Evolutionary conservation across 257 asterid genomes (phyloP), one percentile per base, ranked within the genome.

Genomic region (Gardenia jasminoides): DNA sequence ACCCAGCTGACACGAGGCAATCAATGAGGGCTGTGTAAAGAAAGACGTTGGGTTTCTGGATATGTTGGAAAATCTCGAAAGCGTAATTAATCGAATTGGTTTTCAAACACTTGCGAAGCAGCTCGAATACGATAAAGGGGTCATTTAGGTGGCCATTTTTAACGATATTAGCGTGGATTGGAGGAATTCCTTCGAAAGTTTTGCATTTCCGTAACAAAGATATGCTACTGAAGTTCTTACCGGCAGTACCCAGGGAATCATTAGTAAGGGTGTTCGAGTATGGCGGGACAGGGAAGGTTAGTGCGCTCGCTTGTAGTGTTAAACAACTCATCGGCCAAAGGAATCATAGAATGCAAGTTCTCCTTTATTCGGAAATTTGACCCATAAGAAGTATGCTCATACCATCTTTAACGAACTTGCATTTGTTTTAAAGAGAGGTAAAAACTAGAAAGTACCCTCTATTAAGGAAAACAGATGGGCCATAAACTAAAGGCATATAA

Each of bases 1-100:
- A 33, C 30, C 85, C 86, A 9, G 81, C 79, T 31, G 72, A 69
- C 11, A 83, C 85, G 0, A 88, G 85, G 74, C 88, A 89, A 39
- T 89, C 91, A 58, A 89, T 80, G 67, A 89, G 68, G 67, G 88
- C 90, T 26, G 93, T 88, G 67, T 86, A 85, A 41, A 83, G 83
- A 58, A 80, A 88, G 50, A 90, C 88, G 77, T 86, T 88, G 20
- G 90, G 91, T 48, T 82, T 61, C 44, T 50, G 70, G 36, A 78
- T 79, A 73, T 67, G 84, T 17, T 56, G 56, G 80, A 86, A 90
- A 65, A 90, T 76, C 82, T 81, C 58, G 80, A 86, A 76, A 74
- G 92, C 91, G 19, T 82, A 82, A 54, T 88, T 85, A 20, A 87
- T 78, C 74, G 89, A 86, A n/a, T 65, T 61, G 81, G 56, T 79